phyloP scores from a whole-genome alignment of 164 flowering plant genomes.

The Vitis vinifera region ASM3070453v1 NC_081816.1:23210501-23211000 shows the following conservation, averaged over 20 bases:
- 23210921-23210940: background rate
- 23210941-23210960: background rate
- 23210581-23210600: background rate
- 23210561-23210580: constrained; percentile 25
- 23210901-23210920: background rate
- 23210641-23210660: constrained; percentile 76
- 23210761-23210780: background rate
- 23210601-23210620: background rate
- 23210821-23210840: no score
- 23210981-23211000: no score
- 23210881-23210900: background rate
- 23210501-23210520: constrained; percentile 81
- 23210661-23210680: constrained; percentile 71
- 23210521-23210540: constrained; percentile 85
- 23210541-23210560: constrained; percentile 66
- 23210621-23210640: background rate
- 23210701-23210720: constrained; percentile 43
- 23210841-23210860: no score
- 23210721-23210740: constrained; percentile 30
- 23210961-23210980: no score
- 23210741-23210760: background rate
- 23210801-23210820: no score
- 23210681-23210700: constrained; percentile 83
- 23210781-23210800: background rate
- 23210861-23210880: no score